Conservation (phyloP, 495 filamentous ascomycete genomes). For the Aspergillus campestris region DNA sequence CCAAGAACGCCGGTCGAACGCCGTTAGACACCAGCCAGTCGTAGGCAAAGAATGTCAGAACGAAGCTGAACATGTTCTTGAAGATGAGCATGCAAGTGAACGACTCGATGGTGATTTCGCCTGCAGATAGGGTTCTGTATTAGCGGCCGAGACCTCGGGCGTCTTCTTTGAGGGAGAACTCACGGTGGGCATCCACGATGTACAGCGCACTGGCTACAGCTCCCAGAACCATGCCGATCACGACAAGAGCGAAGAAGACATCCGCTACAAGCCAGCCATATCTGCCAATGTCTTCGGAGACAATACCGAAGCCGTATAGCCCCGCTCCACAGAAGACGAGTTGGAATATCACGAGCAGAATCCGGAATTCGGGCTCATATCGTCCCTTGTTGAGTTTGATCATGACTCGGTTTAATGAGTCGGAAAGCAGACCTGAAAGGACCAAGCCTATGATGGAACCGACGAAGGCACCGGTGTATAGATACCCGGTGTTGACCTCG, state of each 20-base stretch:
- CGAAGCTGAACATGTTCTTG: conserved; percentile 89
- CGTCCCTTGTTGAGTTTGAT: conserved; percentile 68
- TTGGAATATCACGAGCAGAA: conserved; percentile 74
- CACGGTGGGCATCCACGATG: conserved; percentile 88
- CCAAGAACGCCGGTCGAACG: conserved; percentile 57
- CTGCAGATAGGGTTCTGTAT: conserved; percentile 24
- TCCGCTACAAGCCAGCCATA: conserved; percentile 69
- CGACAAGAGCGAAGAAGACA: conserved; percentile 67
- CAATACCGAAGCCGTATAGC: conserved; percentile 76
- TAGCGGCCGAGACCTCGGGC: neutral
- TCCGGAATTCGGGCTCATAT: conserved; percentile 87
- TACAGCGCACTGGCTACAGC: conserved; percentile 83
- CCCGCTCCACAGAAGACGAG: conserved; percentile 70
- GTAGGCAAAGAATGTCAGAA: conserved; percentile 72
- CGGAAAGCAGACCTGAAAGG: conserved; percentile 62
- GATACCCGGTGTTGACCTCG: conserved; percentile 77
- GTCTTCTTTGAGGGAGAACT: conserved; percentile 21
- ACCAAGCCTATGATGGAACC: conserved; percentile 73
- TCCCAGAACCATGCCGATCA: conserved; percentile 84
- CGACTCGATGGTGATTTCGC: conserved; percentile 77
- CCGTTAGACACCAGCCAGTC: conserved; percentile 61
- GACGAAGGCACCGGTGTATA: conserved; percentile 81
- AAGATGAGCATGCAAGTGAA: conserved; percentile 89
- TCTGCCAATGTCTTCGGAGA: conserved; percentile 43
- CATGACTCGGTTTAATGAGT: conserved; percentile 61